Evolutionary conservation across 768 basidiomycete species (phyloP), one percentile per base, ranked within the genome.

Genomic region (Naganishia friedmannii): DNA sequence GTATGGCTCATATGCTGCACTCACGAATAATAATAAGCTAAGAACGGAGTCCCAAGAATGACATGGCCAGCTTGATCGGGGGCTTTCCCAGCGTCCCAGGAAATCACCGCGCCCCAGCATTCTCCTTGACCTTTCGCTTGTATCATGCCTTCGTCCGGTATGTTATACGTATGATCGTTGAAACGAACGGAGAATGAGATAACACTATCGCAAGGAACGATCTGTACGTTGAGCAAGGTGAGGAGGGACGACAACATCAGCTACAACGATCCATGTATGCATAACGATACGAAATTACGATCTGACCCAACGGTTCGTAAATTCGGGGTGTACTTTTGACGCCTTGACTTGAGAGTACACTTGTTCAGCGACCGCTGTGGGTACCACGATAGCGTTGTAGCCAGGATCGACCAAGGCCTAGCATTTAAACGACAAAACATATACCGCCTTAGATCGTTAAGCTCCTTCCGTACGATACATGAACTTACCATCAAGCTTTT

Each of bases 1-100:
- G 42, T 26, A 51, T 29, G 29, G 42, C 29, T 7, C 19, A n/a
- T 8, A 21, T 12, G 1, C 19, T 32, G 28, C 12, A 75, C 79
- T 74, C 67, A 80, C 79, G 75, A 60, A 63, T 80, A 80, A 0
- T 78, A 74, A 0, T 74, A 75, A 7, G 73, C 68, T 73, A 80
- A 57, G 73, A 80, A 80, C 1, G 78, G 77, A 19, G 79, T 78
- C 15, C 79, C 79, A 5, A 80, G 63, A 26, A 77, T 42, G n/a
- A 80, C 73, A 65, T 76, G 74, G 2, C 77, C 77, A 19, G 68
- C 58, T 37, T 60, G 28, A 23, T 79, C 79, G 0, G 78, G 72
- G 39, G 76, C 39, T 67, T 75, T 77, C 3, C 75, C 76, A 19
- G 75, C 74, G 26, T 66, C 66, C 79, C 79, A 80, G 5, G 79